These are phyloP conservation scores for Eucalyptus pumila DNA, from an alignment of 345 rosid species.

Conservation along the genomic window DNA sequence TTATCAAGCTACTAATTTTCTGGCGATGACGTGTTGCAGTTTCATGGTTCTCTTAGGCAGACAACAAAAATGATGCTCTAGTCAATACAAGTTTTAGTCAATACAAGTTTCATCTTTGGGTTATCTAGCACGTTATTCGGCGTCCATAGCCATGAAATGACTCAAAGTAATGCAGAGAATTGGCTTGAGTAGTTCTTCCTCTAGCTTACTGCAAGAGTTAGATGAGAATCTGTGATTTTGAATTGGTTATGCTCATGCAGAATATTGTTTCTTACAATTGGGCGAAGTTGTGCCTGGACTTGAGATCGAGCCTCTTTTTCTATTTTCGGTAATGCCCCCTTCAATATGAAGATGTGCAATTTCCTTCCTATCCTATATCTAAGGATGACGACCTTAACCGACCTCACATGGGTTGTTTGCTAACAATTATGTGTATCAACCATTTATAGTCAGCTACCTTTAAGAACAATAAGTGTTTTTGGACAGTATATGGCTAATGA, in stretches of 20 bases:
- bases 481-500: background rate
- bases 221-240: background rate
- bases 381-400: background rate
- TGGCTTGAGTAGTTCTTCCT: background rate
- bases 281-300: background rate
- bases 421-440: background rate
- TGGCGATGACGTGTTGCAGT: background rate
- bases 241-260: background rate
- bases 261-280: background rate
- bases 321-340: background rate
- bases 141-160: background rate
- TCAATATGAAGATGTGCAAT: background rate
- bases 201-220: background rate
- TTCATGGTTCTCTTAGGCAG: background rate
- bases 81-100: background rate
- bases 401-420: background rate
- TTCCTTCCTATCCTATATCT: background rate
- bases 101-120: background rate
- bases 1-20: background rate
- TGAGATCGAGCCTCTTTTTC: background rate
- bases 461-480: background rate
- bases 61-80: background rate
- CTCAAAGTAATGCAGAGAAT: background rate
- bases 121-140: background rate
- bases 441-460: background rate